phyloP scores from a whole-genome alignment of 257 asterid genomes.

The Perilla frutescens region DNA sequence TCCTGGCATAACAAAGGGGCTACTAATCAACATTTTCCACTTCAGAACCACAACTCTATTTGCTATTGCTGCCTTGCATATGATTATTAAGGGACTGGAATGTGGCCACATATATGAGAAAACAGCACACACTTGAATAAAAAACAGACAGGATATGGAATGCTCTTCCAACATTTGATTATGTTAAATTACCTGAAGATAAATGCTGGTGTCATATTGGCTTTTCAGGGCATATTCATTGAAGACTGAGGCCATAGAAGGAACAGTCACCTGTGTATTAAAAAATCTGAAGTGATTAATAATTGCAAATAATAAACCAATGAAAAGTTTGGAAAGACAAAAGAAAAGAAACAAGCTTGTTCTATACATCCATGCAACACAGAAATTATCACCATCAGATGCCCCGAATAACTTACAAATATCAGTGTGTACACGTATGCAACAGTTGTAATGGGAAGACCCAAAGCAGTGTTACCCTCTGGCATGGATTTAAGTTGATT shows the following conservation, averaged over 20 bases:
- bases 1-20: not conserved
- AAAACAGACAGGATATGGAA: conserved; percentile 8
- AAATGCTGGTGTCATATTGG: conserved; percentile 96
- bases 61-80: not conserved
- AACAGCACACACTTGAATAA: not conserved
- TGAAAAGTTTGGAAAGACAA: conserved; percentile 11
- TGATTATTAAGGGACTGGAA: not conserved
- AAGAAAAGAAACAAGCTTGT: conserved; percentile 16
- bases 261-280: conserved; percentile 92
- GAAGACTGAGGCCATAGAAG: conserved; percentile 97
- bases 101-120: conserved; percentile 23
- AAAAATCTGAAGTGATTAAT: conserved; percentile 29
- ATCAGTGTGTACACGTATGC: conserved; percentile 85
- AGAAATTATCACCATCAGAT: conserved; percentile 28
- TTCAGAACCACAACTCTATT: conserved; percentile 15
- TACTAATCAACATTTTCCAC: not conserved
- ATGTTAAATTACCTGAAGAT: conserved; percentile 75
- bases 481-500: conserved; percentile 89
- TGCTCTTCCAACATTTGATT: conserved; percentile 3
- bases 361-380: conserved; percentile 15
- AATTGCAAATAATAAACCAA: conserved; percentile 20
- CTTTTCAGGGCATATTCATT: conserved; percentile 98
- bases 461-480: conserved; percentile 81
- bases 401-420: conserved; percentile 72
- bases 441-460: conserved; percentile 77